Evolutionary conservation across 139 green algal species (phyloP).

Genomic region (Asterochloris sp.): DNA sequence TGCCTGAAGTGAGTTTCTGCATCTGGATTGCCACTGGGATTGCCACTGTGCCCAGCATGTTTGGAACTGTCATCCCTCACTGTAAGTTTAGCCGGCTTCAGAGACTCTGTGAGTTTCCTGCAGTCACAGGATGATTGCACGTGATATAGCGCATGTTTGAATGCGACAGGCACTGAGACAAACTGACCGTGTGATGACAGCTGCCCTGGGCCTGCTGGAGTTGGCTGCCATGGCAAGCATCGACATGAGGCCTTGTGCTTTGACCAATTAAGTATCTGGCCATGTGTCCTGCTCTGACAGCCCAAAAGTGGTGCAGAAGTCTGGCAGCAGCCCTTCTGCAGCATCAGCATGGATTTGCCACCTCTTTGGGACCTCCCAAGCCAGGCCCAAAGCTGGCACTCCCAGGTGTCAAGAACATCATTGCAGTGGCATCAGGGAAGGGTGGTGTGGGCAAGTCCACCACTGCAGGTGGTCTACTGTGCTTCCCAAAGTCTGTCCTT

Average conservation of each 20-base stretch:
- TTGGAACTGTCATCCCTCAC: constrained; percentile 50
- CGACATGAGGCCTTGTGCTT: neutral
- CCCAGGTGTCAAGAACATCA: constrained; percentile 67
- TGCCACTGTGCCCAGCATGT: constrained; percentile 56
- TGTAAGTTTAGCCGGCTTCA: constrained; percentile 30
- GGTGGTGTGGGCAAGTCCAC: constrained; percentile 94
- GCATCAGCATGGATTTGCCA: too few relatives aligned
- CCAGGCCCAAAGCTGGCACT: constrained; percentile 19
- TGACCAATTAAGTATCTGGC: neutral
- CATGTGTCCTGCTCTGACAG: neutral
- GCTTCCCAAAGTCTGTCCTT: too few relatives aligned
- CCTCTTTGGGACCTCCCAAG: too few relatives aligned
- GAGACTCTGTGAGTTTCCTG: constrained; percentile 38
- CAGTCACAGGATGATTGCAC: neutral
- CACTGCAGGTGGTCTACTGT: constrained; percentile 54
- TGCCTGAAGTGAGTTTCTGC: constrained; percentile 61
- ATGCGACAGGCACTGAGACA: neutral
- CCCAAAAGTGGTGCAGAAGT: too few relatives aligned
- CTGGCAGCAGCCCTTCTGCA: too few relatives aligned
- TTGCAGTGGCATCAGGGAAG: constrained; percentile 88
- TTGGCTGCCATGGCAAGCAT: neutral
- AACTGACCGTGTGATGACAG: too few relatives aligned
- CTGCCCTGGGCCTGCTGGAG: neutral
- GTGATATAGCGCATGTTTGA: neutral
- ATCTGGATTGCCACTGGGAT: constrained; percentile 46